A percentile compares a stretch with the other conserved stretches of the same genome.
Evolutionary conservation across 345 rosid species (phyloP).

Genomic region (Carallia brachiata): DNA sequence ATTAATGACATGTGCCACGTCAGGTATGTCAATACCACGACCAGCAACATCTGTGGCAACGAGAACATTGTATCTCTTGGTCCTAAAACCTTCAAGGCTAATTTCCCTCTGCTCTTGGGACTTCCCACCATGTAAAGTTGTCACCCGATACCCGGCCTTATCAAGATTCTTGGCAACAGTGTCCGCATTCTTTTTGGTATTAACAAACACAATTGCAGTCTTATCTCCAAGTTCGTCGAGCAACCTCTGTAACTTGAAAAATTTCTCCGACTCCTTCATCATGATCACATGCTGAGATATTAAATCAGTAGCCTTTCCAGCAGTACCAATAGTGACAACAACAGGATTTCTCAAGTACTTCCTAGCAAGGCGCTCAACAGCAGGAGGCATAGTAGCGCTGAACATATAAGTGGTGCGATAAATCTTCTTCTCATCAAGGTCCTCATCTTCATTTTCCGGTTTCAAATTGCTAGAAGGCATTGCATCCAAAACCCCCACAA

Average conservation of each 20-base stretch:
- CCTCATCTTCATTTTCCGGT: conserved; percentile 96
- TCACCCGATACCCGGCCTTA: conserved; percentile 78
- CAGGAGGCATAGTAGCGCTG: conserved; percentile 96
- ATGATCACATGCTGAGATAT: conserved; percentile 84
- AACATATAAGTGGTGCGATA: conserved; percentile 97
- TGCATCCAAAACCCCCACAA: conserved; percentile 82
- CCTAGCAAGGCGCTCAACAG: conserved; percentile 90
- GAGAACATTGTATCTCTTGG: conserved; percentile 83
- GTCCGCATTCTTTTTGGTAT: conserved; percentile 86
- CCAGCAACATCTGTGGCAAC: conserved; percentile 97
- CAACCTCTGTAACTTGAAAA: conserved; percentile 60
- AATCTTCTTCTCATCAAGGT: conserved; percentile 87
- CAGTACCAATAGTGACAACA: conserved; percentile 91
- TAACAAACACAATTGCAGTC: conserved; percentile 86
- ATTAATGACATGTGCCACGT: conserved; percentile 93
- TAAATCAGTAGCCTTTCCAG: conserved; percentile 90
- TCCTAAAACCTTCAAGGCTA: conserved; percentile 84
- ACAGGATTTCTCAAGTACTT: conserved; percentile 95
- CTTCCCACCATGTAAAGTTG: conserved; percentile 91
- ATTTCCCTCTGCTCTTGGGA: conserved; percentile 96
- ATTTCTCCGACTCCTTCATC: conserved; percentile 86
- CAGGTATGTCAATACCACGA: conserved; percentile 93
- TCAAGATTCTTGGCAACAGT: conserved; percentile 81
- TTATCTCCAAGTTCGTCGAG: conserved; percentile 85
- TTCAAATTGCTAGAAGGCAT: conserved; percentile 95